Percentiles rank a stretch among this genome's conserved stretches.
These are phyloP conservation scores for Vinca minor DNA, from an alignment of 257 asterid species.

Conservation along the genomic window DNA sequence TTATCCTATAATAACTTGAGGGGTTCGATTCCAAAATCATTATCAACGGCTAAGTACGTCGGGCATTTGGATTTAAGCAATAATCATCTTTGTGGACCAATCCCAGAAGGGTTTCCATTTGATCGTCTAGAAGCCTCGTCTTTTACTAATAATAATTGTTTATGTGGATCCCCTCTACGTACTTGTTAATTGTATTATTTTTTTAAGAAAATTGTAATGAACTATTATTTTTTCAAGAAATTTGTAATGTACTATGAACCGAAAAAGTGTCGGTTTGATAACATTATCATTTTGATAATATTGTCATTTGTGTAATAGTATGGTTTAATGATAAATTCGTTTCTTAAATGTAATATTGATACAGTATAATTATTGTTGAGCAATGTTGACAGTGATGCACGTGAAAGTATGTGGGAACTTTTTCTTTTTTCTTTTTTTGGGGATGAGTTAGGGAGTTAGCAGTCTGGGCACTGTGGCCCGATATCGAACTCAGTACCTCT, in stretches of 20 bases:
- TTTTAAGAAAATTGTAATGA: too few relatives aligned
- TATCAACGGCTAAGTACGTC: conserved; percentile 52
- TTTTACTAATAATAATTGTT: conserved; percentile 71
- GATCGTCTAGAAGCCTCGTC: conserved; percentile 81
- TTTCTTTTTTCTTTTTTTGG: too few relatives aligned
- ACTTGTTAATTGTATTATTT: conserved; percentile 31
- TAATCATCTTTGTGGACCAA: conserved; percentile 81
- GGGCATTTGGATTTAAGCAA: conserved; percentile 89
- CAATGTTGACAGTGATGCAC: too few relatives aligned
- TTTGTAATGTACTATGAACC: neutral
- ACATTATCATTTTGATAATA: too few relatives aligned
- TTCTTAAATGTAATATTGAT: neutral
- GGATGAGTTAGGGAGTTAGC: too few relatives aligned
- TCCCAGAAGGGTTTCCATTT: conserved; percentile 78
- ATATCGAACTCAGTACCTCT: too few relatives aligned
- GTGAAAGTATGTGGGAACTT: conserved; percentile 12
- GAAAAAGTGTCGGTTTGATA: conserved; percentile 15
- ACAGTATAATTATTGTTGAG: neutral
- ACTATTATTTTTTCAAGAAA: too few relatives aligned
- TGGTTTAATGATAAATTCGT: neutral
- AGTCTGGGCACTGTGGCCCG: too few relatives aligned
- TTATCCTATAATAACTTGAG: conserved; percentile 55
- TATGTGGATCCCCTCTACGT: conserved; percentile 75
- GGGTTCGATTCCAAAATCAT: conserved; percentile 63
- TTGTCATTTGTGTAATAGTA: conserved; percentile 9